Evolutionary conservation across 177 flowering plant species (phyloP), one percentile per base, ranked within the genome.

Genomic region (Vitis hybrid): DNA sequence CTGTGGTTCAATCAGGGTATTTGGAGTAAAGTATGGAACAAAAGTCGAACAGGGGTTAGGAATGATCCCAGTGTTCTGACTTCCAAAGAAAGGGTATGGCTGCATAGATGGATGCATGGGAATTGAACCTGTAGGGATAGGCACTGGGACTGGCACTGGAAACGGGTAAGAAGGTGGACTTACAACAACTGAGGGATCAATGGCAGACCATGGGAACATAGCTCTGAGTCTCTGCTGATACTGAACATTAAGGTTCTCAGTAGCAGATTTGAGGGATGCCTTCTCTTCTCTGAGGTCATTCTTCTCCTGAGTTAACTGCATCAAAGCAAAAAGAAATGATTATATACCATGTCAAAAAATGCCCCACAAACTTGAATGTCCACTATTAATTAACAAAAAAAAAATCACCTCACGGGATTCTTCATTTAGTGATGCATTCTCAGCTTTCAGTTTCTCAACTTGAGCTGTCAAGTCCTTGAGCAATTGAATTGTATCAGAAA

Each of bases 201-300:
- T 83, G 56, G 84, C 66, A 71, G 71, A 74, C 94, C 97, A 92
- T 13, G 98, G 97, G 68, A 67, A 88, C 83, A 87, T 82, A 55
- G 87, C 76, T 79, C 91, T 84, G 58, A 84, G 3, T 73, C 91
- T 83, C 75, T 91, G 97, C 74, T 90, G 95, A 83, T 86, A 88
- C 73, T 92, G 97, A 60, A 70, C 61, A 73, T 85, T 86, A 63
- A 94, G 91, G 68, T 78, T 89, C 56, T 94, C 97, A 54, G 91
- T 84, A 65, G 92, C 97, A 14, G 95, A 83, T 75, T 88, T 92
- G 15, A 94, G 80, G 46, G 91, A 83, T 12, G 85, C 80, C 81
- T 94, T 94, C 85, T 94, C 98, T 83, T 92, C 97, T 77, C 87
- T 83, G 49, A 94, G 97, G 74, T 94, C 97, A 69, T 88, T 92